Evolutionary conservation across 345 rosid species (phyloP), one percentile per base, ranked within the genome.

Genomic region (Citrus glauca): DNA sequence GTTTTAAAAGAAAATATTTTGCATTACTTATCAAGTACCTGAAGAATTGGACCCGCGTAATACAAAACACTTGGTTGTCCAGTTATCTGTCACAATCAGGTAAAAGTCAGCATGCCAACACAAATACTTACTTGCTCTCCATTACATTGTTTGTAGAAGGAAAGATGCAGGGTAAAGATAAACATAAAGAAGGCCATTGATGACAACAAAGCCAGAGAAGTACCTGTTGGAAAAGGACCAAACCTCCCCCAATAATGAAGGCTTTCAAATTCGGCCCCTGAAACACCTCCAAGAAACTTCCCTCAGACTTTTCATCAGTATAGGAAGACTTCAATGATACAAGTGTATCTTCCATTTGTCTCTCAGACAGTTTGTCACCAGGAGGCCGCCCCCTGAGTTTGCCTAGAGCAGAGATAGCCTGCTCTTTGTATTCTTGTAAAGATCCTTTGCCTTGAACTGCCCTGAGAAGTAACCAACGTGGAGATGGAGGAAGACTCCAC

Each of bases 51-150:
- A 77, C 98, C 97, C 20, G 99, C 99, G 77, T 96, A 94, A 73
- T 94, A 96, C 66, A 96, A 87, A 72, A 94, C 98, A 85, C 99
- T 96, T 16, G 99, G 99, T 83, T 96, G 99, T 69, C 99, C 99
- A 72, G 99, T 95, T 83, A 95, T 92, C 99, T 95, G 91, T 80
- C 79, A 87, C 59, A 48, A 77, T 69, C 76, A 76, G 40, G 64
- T 57, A n/a, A 56, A 59, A 48, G 74, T 67, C 76, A 82, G 82
- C 50, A 42, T 73, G 76, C n/a, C 33, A 69, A 74, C 38, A 68
- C 75, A 35, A 83, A 14, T 69, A 45, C 50, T 4, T 57, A 55
- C 56, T 53, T 11, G 30, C 38, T 73, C 40, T 62, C 48, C 7
- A n/a, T 77, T 48, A 32, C 33, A 55, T 24, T 6, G 57, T 69